These are phyloP conservation scores for Puccinia triticina DNA, from an alignment of 1,284 basidiomycete genomes.

Conservation along the genomic window DNA sequence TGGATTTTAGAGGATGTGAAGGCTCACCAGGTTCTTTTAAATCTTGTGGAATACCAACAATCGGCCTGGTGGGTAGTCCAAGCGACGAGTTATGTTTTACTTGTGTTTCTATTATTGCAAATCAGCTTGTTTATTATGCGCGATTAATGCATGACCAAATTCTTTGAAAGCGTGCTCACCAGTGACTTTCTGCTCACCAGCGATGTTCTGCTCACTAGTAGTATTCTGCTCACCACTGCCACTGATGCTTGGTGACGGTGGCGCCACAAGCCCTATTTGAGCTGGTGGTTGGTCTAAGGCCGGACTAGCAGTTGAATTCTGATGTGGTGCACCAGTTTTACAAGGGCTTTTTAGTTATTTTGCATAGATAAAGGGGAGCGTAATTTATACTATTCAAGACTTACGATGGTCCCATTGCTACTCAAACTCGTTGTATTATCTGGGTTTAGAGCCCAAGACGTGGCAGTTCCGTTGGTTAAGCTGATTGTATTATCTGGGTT, in stretches of 20 bases:
- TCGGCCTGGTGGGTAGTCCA: background rate
- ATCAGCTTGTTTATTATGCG: background rate
- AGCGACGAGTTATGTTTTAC: background rate
- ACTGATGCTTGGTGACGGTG: background rate
- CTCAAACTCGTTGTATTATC: slow-evolving; percentile 5
- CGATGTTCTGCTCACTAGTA: background rate
- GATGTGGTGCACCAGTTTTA: background rate
- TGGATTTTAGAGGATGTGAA: background rate
- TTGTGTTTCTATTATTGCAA: background rate
- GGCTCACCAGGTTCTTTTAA: background rate
- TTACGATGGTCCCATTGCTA: background rate
- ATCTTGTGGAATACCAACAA: background rate
- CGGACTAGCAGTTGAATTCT: background rate
- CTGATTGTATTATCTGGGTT: background rate
- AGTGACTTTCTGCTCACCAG: background rate
- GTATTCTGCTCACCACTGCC: background rate
- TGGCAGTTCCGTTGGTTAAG: background rate
- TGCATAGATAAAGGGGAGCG: no score
- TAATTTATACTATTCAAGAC: background rate
- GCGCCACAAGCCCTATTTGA: background rate
- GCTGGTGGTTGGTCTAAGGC: background rate
- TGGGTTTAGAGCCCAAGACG: background rate
- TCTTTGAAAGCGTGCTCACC: background rate
- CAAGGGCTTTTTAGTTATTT: no score
- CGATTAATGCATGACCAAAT: background rate